phyloP scores from a whole-genome alignment of 441 rosid species.

The Dalechampia spathulata region DNA sequence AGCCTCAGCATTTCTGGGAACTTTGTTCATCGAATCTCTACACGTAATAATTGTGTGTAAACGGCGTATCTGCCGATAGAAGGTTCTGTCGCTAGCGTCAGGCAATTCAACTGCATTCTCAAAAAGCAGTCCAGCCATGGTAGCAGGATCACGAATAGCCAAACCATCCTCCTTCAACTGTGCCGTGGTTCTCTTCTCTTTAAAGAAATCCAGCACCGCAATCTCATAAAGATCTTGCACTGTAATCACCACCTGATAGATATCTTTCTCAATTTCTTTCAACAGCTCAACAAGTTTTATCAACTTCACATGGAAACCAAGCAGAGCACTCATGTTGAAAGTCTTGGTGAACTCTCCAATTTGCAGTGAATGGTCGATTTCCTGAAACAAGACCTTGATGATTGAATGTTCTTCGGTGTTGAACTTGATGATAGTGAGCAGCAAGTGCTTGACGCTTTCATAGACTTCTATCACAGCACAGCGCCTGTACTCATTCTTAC shows the following conservation, averaged over 20 bases:
- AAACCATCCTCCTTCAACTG: constrained; percentile 55
- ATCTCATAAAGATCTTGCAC: constrained; percentile 79
- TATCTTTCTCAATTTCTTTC: constrained; percentile 43
- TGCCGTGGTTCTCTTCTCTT: constrained; percentile 45
- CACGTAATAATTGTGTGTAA: constrained; percentile 74
- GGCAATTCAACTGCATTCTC: constrained; percentile 63
- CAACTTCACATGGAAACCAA: constrained; percentile 51
- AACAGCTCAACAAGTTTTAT: constrained; percentile 55
- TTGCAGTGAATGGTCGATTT: constrained; percentile 58
- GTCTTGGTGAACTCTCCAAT: constrained; percentile 64
- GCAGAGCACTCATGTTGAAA: constrained; percentile 59
- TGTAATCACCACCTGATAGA: constrained; percentile 58
- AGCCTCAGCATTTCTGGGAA: constrained; percentile 84
- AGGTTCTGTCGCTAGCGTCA: constrained; percentile 48
- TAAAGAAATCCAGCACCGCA: constrained; percentile 59
- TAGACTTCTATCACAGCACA: constrained; percentile 85
- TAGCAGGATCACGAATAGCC: constrained; percentile 60
- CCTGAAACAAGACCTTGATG: constrained; percentile 59
- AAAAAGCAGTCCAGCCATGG: constrained; percentile 53
- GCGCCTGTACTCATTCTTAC: constrained; percentile 81
- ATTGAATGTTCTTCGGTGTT: constrained; percentile 75
- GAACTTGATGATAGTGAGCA: constrained; percentile 49
- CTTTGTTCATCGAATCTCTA: constrained; percentile 67
- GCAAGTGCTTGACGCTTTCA: constrained; percentile 61
- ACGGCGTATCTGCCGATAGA: constrained; percentile 74